These are phyloP conservation scores for Akanthomyces uredinophilus DNA, from an alignment of 2,329 filamentous ascomycete species.

Conservation along the genomic window DNA sequence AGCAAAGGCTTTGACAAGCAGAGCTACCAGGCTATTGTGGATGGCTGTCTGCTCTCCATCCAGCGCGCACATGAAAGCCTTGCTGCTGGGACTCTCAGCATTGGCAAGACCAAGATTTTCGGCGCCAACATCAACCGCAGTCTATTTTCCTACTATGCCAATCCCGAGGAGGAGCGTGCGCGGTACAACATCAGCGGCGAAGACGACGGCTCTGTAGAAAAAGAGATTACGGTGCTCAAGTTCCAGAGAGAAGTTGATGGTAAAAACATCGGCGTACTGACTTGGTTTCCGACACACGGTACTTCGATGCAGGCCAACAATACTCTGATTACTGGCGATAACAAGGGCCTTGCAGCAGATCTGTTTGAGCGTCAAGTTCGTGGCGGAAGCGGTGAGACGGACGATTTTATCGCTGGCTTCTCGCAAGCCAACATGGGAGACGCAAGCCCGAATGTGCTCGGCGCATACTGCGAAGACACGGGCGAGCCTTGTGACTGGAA, in stretches of 20 bases:
- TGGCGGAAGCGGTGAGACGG: constrained; percentile 49
- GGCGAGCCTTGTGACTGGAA: constrained; percentile 63
- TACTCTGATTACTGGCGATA: constrained; percentile 82
- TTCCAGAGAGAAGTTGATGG: constrained; percentile 67
- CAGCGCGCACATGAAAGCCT: constrained; percentile 63
- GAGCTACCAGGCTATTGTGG: constrained; percentile 80
- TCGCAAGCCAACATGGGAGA: constrained; percentile 89
- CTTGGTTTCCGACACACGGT: constrained; percentile 87
- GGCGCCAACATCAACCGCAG: constrained; percentile 81
- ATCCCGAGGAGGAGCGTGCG: constrained; percentile 66
- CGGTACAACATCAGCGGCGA: constrained; percentile 47
- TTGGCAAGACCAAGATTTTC: constrained; percentile 55
- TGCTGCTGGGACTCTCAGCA: constrained; percentile 57
- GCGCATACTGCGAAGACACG: constrained; percentile 81
- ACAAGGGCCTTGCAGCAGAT: constrained; percentile 84
- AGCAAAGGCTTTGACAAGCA: constrained; percentile 80
- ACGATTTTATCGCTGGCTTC: constrained; percentile 80
- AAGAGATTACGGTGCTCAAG: constrained; percentile 69
- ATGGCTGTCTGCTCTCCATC: constrained; percentile 76
- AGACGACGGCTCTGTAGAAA: constrained; percentile 54
- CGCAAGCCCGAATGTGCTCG: constrained; percentile 77
- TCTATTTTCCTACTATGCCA: constrained; percentile 77
- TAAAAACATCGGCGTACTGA: constrained; percentile 73
- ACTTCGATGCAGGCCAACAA: constrained; percentile 89
- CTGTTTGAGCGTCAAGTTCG: constrained; percentile 70